Base-by-base conservation (phyloP, 495 filamentous ascomycete species). In the Aspergillus campestris region DNA sequence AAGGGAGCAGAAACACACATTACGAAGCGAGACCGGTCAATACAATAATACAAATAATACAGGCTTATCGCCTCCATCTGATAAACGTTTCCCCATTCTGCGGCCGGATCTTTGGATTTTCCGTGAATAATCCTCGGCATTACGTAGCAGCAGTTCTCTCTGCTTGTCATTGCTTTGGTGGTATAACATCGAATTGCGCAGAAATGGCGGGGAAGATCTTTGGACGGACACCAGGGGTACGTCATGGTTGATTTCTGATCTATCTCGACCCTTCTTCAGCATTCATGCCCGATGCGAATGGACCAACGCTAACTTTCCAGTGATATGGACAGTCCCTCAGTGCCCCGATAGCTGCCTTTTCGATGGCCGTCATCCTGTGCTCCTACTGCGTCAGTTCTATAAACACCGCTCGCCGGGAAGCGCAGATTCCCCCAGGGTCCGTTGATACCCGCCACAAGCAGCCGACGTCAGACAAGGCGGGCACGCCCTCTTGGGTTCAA, bases 361-460 rank as follows among this genome's bases (percentile, higher is more conserved):
- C 70, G 8, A 73, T 76, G 70, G 71, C 72, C 24, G 39, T 67
- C 14, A 36, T 78, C 18, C 66, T 77, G 2, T 67, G 62, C 47
- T 62, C 71, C 30, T 76, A 78, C 51, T 67, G 69, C 47, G 49
- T 73, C 47, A 70, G 61, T 24, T 75, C 73, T 1, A 75, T 77
- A 39, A 58, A 62, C 33, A 63, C 70, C 18, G 73, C 73, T 1
- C 59, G 67, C 34, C 60, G 58, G 15, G 65, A 69, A 36, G 62
- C 62, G 2, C 58, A 62, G 40, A 40, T 41, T 6, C 30, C 47
- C 4, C 11, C 34, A 1, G 32, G 13, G 5, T 9, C 11, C 31
- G 13, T 13, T 8, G 24, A 29, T 15, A 7, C 38, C n/a, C 49
- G 43, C 37, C 41, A 35, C 34, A 37, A 47, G 42, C 36, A 15